Evolutionary conservation across 805 yeast species (phyloP).

Genomic region (Spathaspora sp.): DNA sequence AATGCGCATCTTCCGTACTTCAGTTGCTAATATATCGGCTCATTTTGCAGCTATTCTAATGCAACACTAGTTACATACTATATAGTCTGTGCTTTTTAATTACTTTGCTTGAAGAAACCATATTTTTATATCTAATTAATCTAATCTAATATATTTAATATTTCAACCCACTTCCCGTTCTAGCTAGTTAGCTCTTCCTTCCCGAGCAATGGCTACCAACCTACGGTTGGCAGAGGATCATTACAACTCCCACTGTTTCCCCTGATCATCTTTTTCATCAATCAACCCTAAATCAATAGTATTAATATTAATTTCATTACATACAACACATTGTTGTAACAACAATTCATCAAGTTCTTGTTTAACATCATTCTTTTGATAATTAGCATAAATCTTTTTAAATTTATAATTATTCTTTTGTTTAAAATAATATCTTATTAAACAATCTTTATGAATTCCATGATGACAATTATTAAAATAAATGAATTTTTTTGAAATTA

Average conservation of each 20-base stretch:
- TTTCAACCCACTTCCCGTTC: too few species aligned
- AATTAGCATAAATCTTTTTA: slow-evolving; percentile 56
- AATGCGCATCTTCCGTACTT: too few species aligned
- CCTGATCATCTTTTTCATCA: slow-evolving; percentile 13
- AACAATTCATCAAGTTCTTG: slow-evolving; percentile 58
- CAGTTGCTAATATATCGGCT: too few species aligned
- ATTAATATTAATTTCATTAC: slow-evolving; percentile 71
- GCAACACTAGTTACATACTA: too few species aligned
- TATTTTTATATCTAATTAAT: too few species aligned
- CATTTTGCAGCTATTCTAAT: too few species aligned
- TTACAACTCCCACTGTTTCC: slow-evolving; percentile 2
- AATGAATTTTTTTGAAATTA: slow-evolving; percentile 69
- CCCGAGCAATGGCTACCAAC: too few species aligned
- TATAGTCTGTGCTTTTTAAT: too few species aligned
- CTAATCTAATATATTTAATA: too few species aligned
- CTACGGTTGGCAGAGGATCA: neutral
- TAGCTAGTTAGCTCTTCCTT: too few species aligned
- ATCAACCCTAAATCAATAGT: slow-evolving; percentile 62
- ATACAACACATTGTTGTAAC: slow-evolving; percentile 65
- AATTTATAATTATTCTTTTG: slow-evolving; percentile 64
- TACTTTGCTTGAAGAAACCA: too few species aligned
- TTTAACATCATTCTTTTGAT: slow-evolving; percentile 38
- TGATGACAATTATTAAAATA: slow-evolving; percentile 85
- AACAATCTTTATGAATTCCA: slow-evolving; percentile 84
- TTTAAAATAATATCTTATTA: slow-evolving; percentile 55